Conservation (phyloP, 2,329 filamentous ascomycete species). For the Dactylonectria estremocensis region DNA sequence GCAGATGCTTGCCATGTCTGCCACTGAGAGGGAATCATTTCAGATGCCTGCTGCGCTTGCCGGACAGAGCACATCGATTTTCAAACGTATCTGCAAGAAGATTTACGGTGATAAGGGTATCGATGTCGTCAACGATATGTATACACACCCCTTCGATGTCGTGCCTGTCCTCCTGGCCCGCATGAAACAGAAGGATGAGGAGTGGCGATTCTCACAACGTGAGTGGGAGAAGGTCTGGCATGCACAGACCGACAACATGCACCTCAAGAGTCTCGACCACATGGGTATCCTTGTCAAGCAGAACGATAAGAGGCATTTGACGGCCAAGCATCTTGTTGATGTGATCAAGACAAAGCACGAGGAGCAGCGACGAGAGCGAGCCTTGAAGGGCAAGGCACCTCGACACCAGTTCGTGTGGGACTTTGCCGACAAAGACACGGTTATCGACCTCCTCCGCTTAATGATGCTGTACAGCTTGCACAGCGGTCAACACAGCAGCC, state of each 20-base stretch:
- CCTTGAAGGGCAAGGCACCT: constrained; percentile 72
- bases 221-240: constrained; percentile 99
- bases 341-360: constrained; percentile 95
- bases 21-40: constrained; percentile 81
- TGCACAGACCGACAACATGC: constrained; percentile 93
- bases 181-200: constrained; percentile 95
- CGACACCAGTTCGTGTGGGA: constrained; percentile 83
- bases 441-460: constrained; percentile 74
- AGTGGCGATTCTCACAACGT: constrained; percentile 96
- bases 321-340: constrained; percentile 90
- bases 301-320: constrained; percentile 91
- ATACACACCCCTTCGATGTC: constrained; percentile 85
- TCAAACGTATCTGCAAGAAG: constrained; percentile 97
- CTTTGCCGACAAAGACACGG: constrained; percentile 79
- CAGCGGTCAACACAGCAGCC: constrained; percentile 78
- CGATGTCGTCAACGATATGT: constrained; percentile 90
- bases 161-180: constrained; percentile 90
- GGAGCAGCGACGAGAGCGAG: constrained; percentile 84
- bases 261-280: constrained; percentile 96
- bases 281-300: constrained; percentile 93
- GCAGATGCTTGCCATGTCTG: constrained; percentile 85
- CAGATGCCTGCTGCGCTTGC: constrained; percentile 87
- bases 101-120: constrained; percentile 92
- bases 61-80: constrained; percentile 95
- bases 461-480: constrained; percentile 77